A percentile compares a stretch with the other conserved stretches of the same genome.
phyloP scores from a whole-genome alignment of 177 flowering plant species.

The Tripterygium wilfordii region DNA sequence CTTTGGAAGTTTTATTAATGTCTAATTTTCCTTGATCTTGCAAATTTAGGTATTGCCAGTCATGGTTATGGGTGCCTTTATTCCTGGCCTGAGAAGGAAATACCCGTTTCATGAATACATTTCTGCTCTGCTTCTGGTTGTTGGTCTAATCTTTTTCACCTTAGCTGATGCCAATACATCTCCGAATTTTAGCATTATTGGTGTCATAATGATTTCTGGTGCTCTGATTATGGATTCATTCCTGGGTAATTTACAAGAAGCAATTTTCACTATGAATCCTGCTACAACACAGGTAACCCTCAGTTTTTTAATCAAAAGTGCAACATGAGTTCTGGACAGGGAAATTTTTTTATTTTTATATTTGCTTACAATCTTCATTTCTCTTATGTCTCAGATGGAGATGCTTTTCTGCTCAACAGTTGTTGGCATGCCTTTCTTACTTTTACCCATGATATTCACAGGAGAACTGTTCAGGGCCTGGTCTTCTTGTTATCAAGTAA shows the following conservation, averaged over 20 bases:
- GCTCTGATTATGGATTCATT: constrained; percentile 92
- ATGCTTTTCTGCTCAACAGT: constrained; percentile 91
- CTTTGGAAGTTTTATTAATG: no score
- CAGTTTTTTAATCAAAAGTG: no score
- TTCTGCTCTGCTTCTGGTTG: constrained; percentile 77
- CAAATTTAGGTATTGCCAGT: constrained; percentile 82
- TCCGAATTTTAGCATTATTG: constrained; percentile 86
- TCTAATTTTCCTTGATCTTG: not conserved
- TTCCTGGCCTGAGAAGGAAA: constrained; percentile 87
- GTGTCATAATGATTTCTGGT: constrained; percentile 84
- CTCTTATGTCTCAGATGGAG: constrained; percentile 49
- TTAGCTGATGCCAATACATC: constrained; percentile 90
- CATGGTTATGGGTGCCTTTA: constrained; percentile 98
- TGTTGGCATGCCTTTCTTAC: constrained; percentile 79
- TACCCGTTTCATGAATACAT: constrained; percentile 80
- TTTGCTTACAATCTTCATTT: not conserved
- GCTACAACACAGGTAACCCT: constrained; percentile 81
- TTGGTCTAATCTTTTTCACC: constrained; percentile 90
- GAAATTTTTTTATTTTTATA: not conserved
- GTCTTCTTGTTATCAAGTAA: constrained; percentile 75
- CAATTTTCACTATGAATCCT: constrained; percentile 87
- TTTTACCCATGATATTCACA: constrained; percentile 84
- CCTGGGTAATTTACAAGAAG: constrained; percentile 94
- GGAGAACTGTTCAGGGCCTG: constrained; percentile 81
- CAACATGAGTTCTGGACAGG: not conserved